phyloP scores from a whole-genome alignment of 257 asterid species.

The Solanum habrochaites region DNA sequence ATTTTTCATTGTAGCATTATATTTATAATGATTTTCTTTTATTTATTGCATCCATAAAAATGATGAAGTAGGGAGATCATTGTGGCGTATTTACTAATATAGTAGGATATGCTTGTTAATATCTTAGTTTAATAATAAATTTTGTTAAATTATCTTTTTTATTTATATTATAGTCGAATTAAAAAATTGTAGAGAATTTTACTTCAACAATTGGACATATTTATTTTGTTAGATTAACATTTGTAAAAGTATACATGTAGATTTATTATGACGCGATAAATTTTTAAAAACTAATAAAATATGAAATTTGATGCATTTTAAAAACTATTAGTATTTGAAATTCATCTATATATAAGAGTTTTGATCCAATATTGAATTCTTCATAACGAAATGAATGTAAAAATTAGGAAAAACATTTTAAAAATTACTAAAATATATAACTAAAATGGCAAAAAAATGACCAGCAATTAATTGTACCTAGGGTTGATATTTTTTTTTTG shows the following conservation, averaged over 20 bases:
- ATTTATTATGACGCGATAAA: not conserved
- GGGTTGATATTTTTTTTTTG: not conserved
- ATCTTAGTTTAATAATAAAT: not conserved
- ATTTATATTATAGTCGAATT: not conserved
- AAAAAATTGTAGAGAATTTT: not conserved
- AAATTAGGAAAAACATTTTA: not conserved
- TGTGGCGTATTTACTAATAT: not conserved
- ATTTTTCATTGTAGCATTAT: not conserved
- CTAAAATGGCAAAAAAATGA: not conserved
- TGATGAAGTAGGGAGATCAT: not conserved
- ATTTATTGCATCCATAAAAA: not conserved
- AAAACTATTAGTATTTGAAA: not conserved
- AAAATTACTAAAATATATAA: not conserved
- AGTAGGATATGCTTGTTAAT: not conserved
- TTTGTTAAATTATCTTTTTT: not conserved
- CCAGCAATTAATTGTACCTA: not conserved
- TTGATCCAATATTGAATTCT: not conserved
- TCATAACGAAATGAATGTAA: not conserved
- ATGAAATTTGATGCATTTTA: not conserved
- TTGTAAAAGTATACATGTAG: not conserved
- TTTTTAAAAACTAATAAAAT: not conserved
- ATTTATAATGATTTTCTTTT: not conserved
- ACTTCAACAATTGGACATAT: not conserved
- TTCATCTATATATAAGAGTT: not conserved
- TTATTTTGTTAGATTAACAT: not conserved